A percentile compares a stretch with the other conserved stretches of the same genome.
Evolutionary conservation across 352 stramenopile genomes (phyloP).

Genomic region (Elongisporangium undulatum): DNA sequence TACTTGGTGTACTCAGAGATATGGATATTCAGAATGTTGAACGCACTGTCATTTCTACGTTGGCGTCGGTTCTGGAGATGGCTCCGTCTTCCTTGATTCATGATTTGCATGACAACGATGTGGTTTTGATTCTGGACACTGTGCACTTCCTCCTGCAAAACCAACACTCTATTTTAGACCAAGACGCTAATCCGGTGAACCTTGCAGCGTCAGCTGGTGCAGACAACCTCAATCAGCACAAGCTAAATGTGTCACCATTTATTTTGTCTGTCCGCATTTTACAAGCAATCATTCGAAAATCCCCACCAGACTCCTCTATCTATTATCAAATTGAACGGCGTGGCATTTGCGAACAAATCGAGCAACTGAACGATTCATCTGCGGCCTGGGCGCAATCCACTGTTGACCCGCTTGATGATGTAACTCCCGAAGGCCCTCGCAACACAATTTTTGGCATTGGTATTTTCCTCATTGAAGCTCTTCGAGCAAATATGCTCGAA

Average conservation of each 20-base stretch:
- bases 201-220: too few relatives aligned
- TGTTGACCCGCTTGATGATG: constrained; percentile 10
- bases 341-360: constrained; percentile 73
- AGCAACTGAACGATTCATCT: constrained; percentile 44
- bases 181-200: constrained; percentile 2
- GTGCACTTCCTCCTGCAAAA: constrained; percentile 68
- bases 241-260: constrained; percentile 44
- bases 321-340: constrained; percentile 81
- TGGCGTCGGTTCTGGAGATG: constrained; percentile 75
- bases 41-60: constrained; percentile 50
- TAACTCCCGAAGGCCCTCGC: constrained; percentile 2
- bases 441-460: constrained; percentile 57
- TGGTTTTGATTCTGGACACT: constrained; percentile 63
- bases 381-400: constrained; percentile 20
- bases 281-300: constrained; percentile 66
- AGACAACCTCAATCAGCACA: constrained; percentile 9
- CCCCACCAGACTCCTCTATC: constrained; percentile 41
- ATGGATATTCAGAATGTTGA: constrained; percentile 72
- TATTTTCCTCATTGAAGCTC: constrained; percentile 41
- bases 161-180: constrained; percentile 5
- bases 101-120: constrained; percentile 38
- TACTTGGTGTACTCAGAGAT: constrained; percentile 45
- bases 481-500: constrained; percentile 66
- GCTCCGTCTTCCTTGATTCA: constrained; percentile 49
- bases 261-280: constrained; percentile 75